Evolutionary conservation across 805 yeast species (phyloP).

Genomic region (Zygosaccharomyces kombuchaensis): DNA sequence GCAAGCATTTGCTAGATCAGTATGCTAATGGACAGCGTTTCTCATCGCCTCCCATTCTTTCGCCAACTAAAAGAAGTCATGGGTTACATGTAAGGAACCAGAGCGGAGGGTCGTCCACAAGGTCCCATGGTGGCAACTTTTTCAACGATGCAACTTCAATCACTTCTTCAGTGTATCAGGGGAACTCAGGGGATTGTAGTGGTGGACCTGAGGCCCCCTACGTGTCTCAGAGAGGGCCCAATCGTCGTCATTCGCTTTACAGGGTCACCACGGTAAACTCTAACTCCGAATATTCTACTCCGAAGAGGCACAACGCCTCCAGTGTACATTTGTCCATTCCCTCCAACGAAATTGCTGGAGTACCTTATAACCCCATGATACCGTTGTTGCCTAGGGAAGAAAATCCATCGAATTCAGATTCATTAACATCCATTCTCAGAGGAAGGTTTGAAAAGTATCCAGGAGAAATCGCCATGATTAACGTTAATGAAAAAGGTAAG

Average conservation of each 20-base stretch:
- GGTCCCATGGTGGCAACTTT: constrained; percentile 4
- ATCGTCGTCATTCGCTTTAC: constrained; percentile 18
- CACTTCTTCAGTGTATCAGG: constrained; percentile 11
- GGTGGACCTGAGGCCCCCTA: constrained; percentile 3
- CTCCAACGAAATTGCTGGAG: constrained; percentile 24
- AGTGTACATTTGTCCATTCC: constrained; percentile 33
- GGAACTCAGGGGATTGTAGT: constrained; percentile 14
- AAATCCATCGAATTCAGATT: constrained; percentile 45
- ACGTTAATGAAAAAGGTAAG: constrained; percentile 75
- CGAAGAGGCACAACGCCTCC: constrained; percentile 15
- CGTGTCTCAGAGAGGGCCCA: constrained; percentile 1
- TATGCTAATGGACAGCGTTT: constrained; percentile 12
- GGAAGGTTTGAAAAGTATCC: constrained; percentile 64
- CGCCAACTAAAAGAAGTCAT: constrained; percentile 4
- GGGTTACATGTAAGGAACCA: constrained; percentile 10
- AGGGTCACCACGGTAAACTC: constrained; percentile 34
- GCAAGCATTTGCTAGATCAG: constrained; percentile 33
- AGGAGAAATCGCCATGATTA: constrained; percentile 65
- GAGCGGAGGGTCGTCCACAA: constrained; percentile 11
- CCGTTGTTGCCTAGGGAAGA: constrained; percentile 42
- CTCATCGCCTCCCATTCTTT: constrained; percentile 11
- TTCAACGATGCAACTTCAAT: constrained; percentile 35
- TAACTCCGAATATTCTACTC: constrained; percentile 17
- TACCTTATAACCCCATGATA: constrained; percentile 31
- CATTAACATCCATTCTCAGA: constrained; percentile 66